Conservation (phyloP, 352 stramenopile genomes). For the Phytophthora multivora region DNA sequence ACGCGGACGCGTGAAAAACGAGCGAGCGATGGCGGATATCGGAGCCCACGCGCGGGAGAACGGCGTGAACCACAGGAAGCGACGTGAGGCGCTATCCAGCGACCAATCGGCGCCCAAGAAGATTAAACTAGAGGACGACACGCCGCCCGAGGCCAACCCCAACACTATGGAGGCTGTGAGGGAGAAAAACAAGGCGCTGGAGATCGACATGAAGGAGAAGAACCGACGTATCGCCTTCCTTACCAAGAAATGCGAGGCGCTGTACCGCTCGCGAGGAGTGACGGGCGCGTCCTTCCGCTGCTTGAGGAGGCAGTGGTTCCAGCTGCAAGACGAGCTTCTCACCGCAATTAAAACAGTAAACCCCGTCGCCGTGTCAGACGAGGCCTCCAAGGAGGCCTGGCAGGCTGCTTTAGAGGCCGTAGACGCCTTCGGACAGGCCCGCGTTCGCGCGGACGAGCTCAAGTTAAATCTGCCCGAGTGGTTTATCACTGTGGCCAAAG, state of each 20-base stretch:
- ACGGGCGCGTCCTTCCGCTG: constrained; percentile 57
- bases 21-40: constrained; percentile 35
- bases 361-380: constrained; percentile 11
- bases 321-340: constrained; percentile 66
- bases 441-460: constrained; percentile 47
- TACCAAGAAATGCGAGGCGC: constrained; percentile 64
- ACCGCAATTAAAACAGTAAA: constrained; percentile 33
- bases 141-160: constrained; percentile 70
- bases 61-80: constrained; percentile 44
- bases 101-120: constrained; percentile 51
- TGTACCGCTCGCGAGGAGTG: constrained; percentile 62
- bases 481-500: constrained; percentile 67
- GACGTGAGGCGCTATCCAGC: constrained; percentile 33
- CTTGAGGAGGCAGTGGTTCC: constrained; percentile 65
- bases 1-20: constrained; percentile 7
- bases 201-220: constrained; percentile 81
- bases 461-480: constrained; percentile 68
- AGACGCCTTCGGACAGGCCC: constrained; percentile 50
- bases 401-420: constrained; percentile 35
- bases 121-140: constrained; percentile 68
- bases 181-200: constrained; percentile 76
- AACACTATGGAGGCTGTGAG: constrained; percentile 77
- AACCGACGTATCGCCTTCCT: constrained; percentile 80
- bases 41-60: constrained; percentile 30
- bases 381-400: constrained; percentile 37